phyloP scores from a whole-genome alignment of 768 basidiomycete species.

The Gymnopilus dilepis region DNA sequence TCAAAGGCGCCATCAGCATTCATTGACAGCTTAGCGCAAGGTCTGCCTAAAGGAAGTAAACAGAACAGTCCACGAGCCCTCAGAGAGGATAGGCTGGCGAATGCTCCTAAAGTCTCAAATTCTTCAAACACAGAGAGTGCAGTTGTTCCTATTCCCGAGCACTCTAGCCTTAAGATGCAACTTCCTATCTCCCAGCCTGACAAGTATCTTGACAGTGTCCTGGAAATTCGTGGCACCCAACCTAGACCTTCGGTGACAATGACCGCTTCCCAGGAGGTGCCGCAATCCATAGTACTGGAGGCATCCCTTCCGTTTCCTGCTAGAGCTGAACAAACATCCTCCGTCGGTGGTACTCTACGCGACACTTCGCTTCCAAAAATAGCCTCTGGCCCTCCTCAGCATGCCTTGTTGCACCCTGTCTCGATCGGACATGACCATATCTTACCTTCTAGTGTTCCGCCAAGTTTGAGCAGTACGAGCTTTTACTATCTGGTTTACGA shows the following conservation, averaged over 20 bases:
- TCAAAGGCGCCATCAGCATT: neutral
- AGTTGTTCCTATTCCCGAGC: neutral
- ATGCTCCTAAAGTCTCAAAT: neutral
- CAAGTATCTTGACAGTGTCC: neutral
- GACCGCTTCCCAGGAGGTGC: neutral
- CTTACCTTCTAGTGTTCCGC: too few species aligned
- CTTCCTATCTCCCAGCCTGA: neutral
- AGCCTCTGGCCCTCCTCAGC: neutral
- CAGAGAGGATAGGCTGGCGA: neutral
- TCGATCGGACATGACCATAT: neutral
- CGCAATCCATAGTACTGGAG: neutral
- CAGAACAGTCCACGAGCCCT: constrained; percentile 1
- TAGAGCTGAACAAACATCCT: neutral
- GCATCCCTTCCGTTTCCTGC: neutral
- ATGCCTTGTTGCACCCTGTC: neutral
- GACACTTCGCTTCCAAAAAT: neutral
- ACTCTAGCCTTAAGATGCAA: neutral
- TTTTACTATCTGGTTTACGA: neutral
- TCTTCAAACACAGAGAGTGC: neutral
- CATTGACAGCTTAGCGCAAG: neutral
- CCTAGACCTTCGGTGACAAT: neutral
- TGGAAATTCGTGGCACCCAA: too few species aligned
- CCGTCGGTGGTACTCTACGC: neutral
- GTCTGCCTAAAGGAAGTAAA: neutral
- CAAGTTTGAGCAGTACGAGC: neutral